A percentile compares a stretch with the other conserved stretches of the same genome.
These are phyloP conservation scores for Aspergillus calidoustus DNA, from an alignment of 2,329 filamentous ascomycete genomes.

Conservation along the genomic window DNA sequence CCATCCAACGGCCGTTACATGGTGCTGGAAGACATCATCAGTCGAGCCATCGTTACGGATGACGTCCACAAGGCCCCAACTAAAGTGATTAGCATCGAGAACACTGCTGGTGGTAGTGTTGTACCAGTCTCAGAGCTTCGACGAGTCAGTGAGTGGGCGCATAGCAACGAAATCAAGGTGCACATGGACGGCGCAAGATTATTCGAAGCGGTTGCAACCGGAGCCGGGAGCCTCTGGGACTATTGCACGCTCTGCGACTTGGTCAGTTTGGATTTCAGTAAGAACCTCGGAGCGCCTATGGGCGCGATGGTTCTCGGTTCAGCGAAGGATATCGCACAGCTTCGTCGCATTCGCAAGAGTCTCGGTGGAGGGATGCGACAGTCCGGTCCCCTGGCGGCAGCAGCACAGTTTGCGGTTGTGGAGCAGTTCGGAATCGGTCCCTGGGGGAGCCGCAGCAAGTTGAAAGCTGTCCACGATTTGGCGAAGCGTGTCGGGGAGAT, in stretches of 20 bases:
- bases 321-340: conserved; percentile 60
- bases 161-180: conserved; percentile 56
- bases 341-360: conserved; percentile 71
- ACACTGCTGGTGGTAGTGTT: conserved; percentile 75
- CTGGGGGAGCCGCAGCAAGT: conserved; percentile 47
- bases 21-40: conserved; percentile 18
- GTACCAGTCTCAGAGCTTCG: conserved; percentile 71
- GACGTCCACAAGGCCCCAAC: conserved; percentile 77
- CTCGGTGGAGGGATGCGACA: conserved; percentile 78
- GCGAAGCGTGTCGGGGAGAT: conserved; percentile 62
- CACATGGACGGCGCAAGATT: conserved; percentile 73
- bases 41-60: conserved; percentile 45
- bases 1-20: conserved; percentile 19
- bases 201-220: conserved; percentile 74
- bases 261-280: conserved; percentile 73
- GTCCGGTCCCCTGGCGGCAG: conserved; percentile 70
- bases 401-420: conserved; percentile 68
- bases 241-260: conserved; percentile 70
- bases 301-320: conserved; percentile 69
- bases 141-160: conserved; percentile 69
- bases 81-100: conserved; percentile 75
- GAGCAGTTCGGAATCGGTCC: conserved; percentile 70
- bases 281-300: conserved; percentile 76
- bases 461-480: conserved; percentile 60
- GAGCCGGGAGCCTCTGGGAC: conserved; percentile 65